Evolutionary conservation across 768 basidiomycete genomes (phyloP).

Genomic region (Austroboletus festivus): DNA sequence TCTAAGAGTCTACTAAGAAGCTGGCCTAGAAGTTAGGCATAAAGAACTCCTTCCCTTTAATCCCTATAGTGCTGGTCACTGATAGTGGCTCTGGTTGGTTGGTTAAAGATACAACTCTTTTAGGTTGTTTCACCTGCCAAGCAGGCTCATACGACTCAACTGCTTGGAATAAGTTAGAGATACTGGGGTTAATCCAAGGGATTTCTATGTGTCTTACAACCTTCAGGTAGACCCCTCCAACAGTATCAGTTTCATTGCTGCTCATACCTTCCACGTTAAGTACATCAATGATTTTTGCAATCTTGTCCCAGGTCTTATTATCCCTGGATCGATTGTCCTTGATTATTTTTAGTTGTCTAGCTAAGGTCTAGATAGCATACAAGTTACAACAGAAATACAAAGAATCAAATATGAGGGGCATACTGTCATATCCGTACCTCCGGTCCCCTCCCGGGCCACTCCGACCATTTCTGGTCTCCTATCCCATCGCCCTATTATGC

Average conservation of each 20-base stretch:
- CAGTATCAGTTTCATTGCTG: conserved; percentile 3
- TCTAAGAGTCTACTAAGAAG: too few relatives aligned
- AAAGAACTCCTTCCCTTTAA: too few relatives aligned
- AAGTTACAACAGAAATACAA: neutral
- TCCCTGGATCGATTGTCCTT: neutral
- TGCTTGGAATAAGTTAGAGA: neutral
- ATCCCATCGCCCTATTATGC: too few relatives aligned
- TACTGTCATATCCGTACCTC: too few relatives aligned
- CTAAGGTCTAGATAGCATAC: conserved; percentile 1
- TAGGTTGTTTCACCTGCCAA: too few relatives aligned
- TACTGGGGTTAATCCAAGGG: neutral
- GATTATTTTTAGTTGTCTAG: neutral
- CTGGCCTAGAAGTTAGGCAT: too few relatives aligned
- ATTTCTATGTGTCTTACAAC: neutral
- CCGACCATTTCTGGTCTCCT: too few relatives aligned
- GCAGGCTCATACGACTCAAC: neutral
- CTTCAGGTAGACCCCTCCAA: neutral
- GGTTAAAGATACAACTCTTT: too few relatives aligned
- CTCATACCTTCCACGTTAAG: too few relatives aligned
- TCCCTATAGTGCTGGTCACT: too few relatives aligned
- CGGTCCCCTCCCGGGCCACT: too few relatives aligned
- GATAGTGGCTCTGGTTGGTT: too few relatives aligned
- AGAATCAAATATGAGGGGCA: neutral
- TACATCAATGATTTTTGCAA: neutral
- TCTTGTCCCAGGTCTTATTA: neutral